Evolutionary conservation across 2,329 filamentous ascomycete genomes (phyloP).

Genomic region (Parastagonospora avenae): DNA sequence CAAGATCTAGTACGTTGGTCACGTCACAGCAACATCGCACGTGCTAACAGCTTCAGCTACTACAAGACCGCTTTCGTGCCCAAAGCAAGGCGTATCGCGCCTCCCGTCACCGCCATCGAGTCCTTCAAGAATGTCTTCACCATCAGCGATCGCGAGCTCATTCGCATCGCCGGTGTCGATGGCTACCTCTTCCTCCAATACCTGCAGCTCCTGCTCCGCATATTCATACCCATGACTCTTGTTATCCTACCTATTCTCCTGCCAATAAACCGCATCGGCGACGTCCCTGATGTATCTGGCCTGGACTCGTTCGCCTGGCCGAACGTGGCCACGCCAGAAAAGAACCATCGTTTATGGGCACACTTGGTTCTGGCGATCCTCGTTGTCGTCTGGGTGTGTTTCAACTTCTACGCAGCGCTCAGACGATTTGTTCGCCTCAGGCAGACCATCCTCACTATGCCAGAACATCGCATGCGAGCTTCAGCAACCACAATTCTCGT

Average conservation of each 20-base stretch:
- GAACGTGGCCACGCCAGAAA: constrained; percentile 69
- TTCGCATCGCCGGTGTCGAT: constrained; percentile 93
- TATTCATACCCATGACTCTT: constrained; percentile 82
- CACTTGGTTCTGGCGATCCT: constrained; percentile 80
- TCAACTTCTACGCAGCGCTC: constrained; percentile 84
- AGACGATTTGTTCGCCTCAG: constrained; percentile 88
- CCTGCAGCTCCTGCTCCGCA: constrained; percentile 81
- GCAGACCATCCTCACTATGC: constrained; percentile 92
- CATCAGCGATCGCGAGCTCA: constrained; percentile 79
- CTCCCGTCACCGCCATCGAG: constrained; percentile 42
- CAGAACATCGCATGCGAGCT: constrained; percentile 88
- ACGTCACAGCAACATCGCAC: background rate
- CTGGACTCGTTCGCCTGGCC: constrained; percentile 86
- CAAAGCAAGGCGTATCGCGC: constrained; percentile 40
- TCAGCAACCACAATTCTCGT: constrained; percentile 96
- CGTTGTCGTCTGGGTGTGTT: constrained; percentile 83
- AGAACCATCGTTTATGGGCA: constrained; percentile 77
- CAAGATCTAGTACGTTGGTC: constrained; percentile 42
- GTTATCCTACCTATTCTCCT: constrained; percentile 84
- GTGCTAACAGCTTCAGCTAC: constrained; percentile 37
- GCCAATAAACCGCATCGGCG: constrained; percentile 79
- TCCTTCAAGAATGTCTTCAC: constrained; percentile 61
- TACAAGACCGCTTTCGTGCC: constrained; percentile 47
- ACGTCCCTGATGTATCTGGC: constrained; percentile 57
- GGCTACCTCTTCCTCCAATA: constrained; percentile 98